Evolutionary conservation across 2,329 filamentous ascomycete species (phyloP).

Genomic region (Talaromyces atroroseus): DNA sequence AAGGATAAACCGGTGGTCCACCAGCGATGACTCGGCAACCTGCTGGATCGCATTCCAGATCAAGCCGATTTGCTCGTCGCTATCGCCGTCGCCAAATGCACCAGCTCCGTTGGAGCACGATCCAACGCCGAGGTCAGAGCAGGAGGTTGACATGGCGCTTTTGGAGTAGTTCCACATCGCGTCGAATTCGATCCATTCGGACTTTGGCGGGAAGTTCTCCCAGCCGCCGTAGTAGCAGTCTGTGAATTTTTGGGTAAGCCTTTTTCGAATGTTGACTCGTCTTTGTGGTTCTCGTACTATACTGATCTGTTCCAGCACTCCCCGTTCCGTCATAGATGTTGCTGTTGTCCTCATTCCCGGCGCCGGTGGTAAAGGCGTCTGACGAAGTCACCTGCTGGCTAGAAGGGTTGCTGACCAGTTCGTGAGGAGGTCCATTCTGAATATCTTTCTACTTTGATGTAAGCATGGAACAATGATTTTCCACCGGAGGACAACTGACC

Average conservation of each 20-base stretch:
- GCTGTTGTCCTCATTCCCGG: slow-evolving; percentile 6
- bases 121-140: slow-evolving; percentile 8
- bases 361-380: slow-evolving; percentile 6
- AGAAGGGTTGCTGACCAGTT: slow-evolving; percentile 6
- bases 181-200: slow-evolving; percentile 12
- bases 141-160: slow-evolving; percentile 8
- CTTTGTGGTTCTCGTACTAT: not conserved
- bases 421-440: slow-evolving; percentile 7
- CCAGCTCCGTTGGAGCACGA: slow-evolving; percentile 4
- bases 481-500: not conserved
- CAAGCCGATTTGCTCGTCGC: slow-evolving; percentile 8
- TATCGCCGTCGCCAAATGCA: slow-evolving; percentile 7
- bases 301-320: slow-evolving; percentile 6
- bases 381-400: slow-evolving; percentile 11
- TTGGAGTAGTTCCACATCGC: slow-evolving; percentile 13
- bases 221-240: slow-evolving; percentile 12
- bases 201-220: slow-evolving; percentile 5
- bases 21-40: slow-evolving; percentile 8
- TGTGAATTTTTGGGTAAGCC: no score
- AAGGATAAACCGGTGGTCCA: slow-evolving; percentile 13
- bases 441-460: slow-evolving; percentile 1
- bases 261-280: no score
- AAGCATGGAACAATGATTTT: not conserved
- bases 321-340: slow-evolving; percentile 12
- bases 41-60: slow-evolving; percentile 14